phyloP scores from a whole-genome alignment of 208 protist genomes.

The Wallacemonas rigidus region DNA sequence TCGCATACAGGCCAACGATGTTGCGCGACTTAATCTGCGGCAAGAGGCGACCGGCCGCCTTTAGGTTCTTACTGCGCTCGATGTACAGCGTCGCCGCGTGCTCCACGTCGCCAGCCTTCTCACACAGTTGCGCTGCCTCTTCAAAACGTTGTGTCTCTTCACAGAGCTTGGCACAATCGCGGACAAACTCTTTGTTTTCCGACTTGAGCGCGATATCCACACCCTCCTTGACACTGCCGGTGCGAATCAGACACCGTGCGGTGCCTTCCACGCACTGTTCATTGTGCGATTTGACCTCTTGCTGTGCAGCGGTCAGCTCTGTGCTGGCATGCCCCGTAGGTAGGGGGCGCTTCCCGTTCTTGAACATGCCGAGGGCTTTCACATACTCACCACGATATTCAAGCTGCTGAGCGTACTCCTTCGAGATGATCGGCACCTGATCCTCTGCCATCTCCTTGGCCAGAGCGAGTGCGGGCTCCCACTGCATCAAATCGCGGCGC shows the following conservation, averaged over 20 bases:
- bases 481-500: slow-evolving; percentile 97
- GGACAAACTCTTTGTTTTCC: slow-evolving; percentile 60
- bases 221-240: slow-evolving; percentile 82
- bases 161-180: slow-evolving; percentile 94
- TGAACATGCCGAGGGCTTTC: slow-evolving; percentile 91
- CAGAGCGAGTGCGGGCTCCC: slow-evolving; percentile 94
- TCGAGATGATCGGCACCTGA: slow-evolving; percentile 90
- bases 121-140: slow-evolving; percentile 95
- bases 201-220: slow-evolving; percentile 84
- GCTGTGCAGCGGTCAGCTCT: slow-evolving; percentile 63
- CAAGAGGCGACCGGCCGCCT: slow-evolving; percentile 84
- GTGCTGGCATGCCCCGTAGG: slow-evolving; percentile 84
- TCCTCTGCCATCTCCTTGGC: slow-evolving; percentile 91
- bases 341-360: slow-evolving; percentile 53
- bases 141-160: slow-evolving; percentile 91
- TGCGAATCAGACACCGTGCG: slow-evolving; percentile 89
- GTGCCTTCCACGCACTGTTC: slow-evolving; percentile 81
- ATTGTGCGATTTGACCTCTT: slow-evolving; percentile 84
- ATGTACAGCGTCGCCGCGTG: slow-evolving; percentile 95
- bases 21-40: slow-evolving; percentile 92
- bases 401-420: slow-evolving; percentile 95
- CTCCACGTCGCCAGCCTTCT: slow-evolving; percentile 91
- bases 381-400: slow-evolving; percentile 95
- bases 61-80: slow-evolving; percentile 91
- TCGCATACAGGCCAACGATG: slow-evolving; percentile 93